phyloP scores from a whole-genome alignment of 2,329 filamentous ascomycete species.

The Colletotrichum horii region DNA sequence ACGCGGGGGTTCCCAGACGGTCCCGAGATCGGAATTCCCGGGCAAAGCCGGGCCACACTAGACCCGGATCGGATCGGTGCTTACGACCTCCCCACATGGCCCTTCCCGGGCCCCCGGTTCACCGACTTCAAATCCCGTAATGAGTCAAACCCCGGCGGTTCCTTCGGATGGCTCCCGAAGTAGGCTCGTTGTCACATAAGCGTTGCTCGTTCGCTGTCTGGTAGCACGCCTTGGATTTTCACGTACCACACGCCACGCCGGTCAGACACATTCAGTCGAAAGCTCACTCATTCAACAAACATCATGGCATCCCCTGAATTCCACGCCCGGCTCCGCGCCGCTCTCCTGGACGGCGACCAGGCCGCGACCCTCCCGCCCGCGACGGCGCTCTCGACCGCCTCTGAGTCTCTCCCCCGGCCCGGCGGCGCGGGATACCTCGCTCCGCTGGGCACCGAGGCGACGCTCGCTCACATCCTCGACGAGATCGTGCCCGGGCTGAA shows the following conservation, averaged over 20 bases:
- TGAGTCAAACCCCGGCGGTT: not conserved
- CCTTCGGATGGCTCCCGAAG: not conserved
- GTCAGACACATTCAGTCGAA: not conserved
- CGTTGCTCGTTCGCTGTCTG: not conserved
- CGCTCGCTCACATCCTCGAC: slow-evolving; percentile 48
- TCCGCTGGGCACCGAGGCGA: slow-evolving; percentile 32
- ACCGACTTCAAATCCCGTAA: slow-evolving; percentile 1
- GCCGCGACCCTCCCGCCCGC: slow-evolving; percentile 44
- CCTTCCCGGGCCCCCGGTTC: not conserved
- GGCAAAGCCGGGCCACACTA: not conserved
- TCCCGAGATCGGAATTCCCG: not conserved
- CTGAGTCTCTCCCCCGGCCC: slow-evolving; percentile 43
- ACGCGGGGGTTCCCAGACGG: not conserved
- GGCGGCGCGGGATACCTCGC: slow-evolving; percentile 34
- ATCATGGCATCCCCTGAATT: slow-evolving; percentile 3
- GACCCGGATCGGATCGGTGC: not conserved
- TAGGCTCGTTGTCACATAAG: not conserved
- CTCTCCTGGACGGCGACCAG: not conserved
- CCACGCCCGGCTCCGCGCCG: slow-evolving; percentile 12
- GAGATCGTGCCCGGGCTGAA: slow-evolving; percentile 67
- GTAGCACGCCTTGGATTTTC: not conserved
- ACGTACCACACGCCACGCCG: not conserved
- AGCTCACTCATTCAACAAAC: not conserved
- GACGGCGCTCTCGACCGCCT: slow-evolving; percentile 38
- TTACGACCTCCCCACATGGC: not conserved